These are phyloP conservation scores for Arxiozyma slooffiae DNA, from an alignment of 1,139 yeast species.

Conservation along the genomic window DNA sequence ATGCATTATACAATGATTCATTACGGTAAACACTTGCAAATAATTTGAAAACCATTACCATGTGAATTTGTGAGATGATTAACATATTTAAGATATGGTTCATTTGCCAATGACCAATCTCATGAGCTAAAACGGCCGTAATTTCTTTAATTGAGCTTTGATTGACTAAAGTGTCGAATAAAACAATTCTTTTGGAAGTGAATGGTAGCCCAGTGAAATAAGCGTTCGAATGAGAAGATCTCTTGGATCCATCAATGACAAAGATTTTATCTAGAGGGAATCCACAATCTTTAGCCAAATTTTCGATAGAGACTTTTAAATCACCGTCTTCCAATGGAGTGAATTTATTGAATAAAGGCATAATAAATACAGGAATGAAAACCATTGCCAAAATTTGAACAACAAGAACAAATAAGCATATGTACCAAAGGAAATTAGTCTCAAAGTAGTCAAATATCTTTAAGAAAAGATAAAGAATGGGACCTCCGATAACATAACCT, in stretches of 20 bases:
- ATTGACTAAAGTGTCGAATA: slow-evolving; percentile 80
- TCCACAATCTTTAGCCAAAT: slow-evolving; percentile 59
- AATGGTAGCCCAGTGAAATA: slow-evolving; percentile 93
- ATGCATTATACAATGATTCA: slow-evolving; percentile 61
- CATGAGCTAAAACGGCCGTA: slow-evolving; percentile 92
- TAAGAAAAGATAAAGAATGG: slow-evolving; percentile 63
- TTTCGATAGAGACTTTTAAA: slow-evolving; percentile 70
- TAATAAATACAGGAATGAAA: slow-evolving; percentile 70
- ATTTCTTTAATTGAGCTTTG: slow-evolving; percentile 71
- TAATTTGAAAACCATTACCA: slow-evolving; percentile 54
- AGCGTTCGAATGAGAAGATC: slow-evolving; percentile 94
- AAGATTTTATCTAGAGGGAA: slow-evolving; percentile 81
- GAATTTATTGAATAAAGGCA: slow-evolving; percentile 85
- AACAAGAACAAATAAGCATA: slow-evolving; percentile 59
- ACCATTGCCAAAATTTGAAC: slow-evolving; percentile 68
- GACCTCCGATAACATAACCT: slow-evolving; percentile 53
- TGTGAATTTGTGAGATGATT: slow-evolving; percentile 51
- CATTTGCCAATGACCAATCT: slow-evolving; percentile 94
- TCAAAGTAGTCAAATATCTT: slow-evolving; percentile 76
- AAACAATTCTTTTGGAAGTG: slow-evolving; percentile 81
- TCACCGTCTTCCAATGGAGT: slow-evolving; percentile 88
- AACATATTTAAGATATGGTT: slow-evolving; percentile 73
- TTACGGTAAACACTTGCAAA: slow-evolving; percentile 76
- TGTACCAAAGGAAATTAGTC: slow-evolving; percentile 67
- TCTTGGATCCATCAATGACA: slow-evolving; percentile 89